Conservation (phyloP, 176 grass and related monocot species). For the Bonia amplexicaulis region DNA sequence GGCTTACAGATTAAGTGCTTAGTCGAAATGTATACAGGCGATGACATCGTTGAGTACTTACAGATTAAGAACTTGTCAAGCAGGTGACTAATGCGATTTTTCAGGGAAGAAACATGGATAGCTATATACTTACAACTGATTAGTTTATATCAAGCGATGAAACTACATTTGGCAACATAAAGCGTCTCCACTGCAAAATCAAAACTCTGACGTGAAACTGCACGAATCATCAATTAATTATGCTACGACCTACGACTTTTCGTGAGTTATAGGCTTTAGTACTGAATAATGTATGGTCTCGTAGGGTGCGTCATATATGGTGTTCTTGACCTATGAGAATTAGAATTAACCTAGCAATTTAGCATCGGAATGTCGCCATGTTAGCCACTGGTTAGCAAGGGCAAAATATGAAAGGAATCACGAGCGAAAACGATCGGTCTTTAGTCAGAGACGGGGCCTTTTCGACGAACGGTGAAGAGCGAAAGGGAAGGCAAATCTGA, state of each 20-base stretch:
- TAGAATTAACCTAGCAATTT: neutral
- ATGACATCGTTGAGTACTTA: neutral
- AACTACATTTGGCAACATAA: slow-evolving; percentile 19
- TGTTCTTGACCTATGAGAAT: slow-evolving; percentile 19
- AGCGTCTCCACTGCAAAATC: neutral
- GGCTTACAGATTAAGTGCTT: neutral
- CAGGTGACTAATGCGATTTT: neutral
- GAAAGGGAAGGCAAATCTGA: slow-evolving; percentile 39
- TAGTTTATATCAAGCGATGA: neutral
- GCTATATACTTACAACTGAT: neutral
- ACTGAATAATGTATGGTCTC: neutral
- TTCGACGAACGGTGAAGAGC: slow-evolving; percentile 22
- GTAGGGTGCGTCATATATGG: neutral
- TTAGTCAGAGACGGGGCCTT: neutral
- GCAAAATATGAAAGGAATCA: neutral
- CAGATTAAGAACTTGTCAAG: slow-evolving; percentile 6
- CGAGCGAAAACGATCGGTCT: neutral
- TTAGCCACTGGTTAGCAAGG: neutral
- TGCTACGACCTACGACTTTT: neutral
- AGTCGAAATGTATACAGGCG: neutral
- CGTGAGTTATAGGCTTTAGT: neutral
- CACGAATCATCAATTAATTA: neutral
- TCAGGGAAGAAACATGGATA: no score
- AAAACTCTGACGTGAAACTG: neutral
- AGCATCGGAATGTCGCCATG: slow-evolving; percentile 16